Evolutionary conservation across 805 yeast species (phyloP).

Genomic region (Candida pseudofarinosa): DNA sequence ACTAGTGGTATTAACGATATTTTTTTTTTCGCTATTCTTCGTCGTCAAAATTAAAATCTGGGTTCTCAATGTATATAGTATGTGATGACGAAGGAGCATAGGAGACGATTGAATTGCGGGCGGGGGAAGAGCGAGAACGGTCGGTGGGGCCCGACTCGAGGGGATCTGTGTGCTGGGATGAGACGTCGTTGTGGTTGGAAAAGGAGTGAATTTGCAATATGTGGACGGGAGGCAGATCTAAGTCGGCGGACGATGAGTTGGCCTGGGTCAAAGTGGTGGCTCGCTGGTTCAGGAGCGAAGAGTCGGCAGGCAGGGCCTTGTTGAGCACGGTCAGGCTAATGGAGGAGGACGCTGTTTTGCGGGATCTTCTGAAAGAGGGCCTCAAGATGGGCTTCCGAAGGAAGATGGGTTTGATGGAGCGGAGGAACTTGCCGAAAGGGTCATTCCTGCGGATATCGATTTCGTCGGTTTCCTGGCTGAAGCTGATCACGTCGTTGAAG

Average conservation of each 20-base stretch:
- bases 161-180: no score
- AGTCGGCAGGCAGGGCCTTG: neutral
- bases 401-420: neutral
- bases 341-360: neutral
- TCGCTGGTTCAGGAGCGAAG: neutral
- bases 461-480: slow-evolving; percentile 1
- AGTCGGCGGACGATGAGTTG: neutral
- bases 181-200: no score
- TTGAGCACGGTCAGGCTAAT: neutral
- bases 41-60: neutral
- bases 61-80: neutral
- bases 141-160: no score
- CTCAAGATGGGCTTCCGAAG: neutral
- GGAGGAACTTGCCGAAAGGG: neutral
- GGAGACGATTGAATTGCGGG: no score
- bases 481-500: slow-evolving; percentile 34
- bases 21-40: no score
- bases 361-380: neutral
- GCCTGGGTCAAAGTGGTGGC: neutral
- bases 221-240: neutral
- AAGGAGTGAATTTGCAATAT: neutral
- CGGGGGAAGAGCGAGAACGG: no score
- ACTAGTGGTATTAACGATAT: no score
- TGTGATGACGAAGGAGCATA: no score
- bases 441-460: neutral